Conservation (phyloP, 2,329 filamentous ascomycete species). For the Paecilomyces fulvus region DNA sequence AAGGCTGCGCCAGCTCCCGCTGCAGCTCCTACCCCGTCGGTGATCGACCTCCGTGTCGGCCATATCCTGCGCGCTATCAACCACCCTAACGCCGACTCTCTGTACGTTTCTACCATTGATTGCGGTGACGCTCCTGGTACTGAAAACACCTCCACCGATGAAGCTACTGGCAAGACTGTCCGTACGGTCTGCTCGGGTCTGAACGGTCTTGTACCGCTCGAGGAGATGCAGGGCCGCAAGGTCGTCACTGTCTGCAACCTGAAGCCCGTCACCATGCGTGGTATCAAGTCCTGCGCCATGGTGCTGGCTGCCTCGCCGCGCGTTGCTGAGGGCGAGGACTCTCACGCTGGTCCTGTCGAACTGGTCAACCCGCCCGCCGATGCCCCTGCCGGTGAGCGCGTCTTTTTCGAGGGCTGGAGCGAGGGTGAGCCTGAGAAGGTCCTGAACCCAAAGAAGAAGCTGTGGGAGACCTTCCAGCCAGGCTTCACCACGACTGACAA, state of each 20-base stretch:
- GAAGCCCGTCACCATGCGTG: slow-evolving; percentile 98
- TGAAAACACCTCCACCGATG: slow-evolving; percentile 68
- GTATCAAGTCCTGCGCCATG: slow-evolving; percentile 75
- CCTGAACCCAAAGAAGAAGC: slow-evolving; percentile 98
- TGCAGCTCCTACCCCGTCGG: slow-evolving; percentile 68
- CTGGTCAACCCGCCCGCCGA: slow-evolving; percentile 75
- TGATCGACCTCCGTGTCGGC: slow-evolving; percentile 92
- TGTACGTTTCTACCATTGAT: slow-evolving; percentile 92
- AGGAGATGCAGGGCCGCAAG: slow-evolving; percentile 94
- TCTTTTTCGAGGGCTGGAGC: slow-evolving; percentile 85
- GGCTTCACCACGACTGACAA: slow-evolving; percentile 83
- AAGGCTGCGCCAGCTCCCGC: slow-evolving; percentile 63
- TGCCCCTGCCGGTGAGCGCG: slow-evolving; percentile 72
- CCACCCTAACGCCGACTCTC: slow-evolving; percentile 92
- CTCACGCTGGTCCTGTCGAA: slow-evolving; percentile 87
- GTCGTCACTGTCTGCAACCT: slow-evolving; percentile 95
- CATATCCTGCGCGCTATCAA: slow-evolving; percentile 94
- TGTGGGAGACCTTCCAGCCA: slow-evolving; percentile 95
- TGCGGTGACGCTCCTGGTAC: slow-evolving; percentile 79
- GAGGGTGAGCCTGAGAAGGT: slow-evolving; percentile 85
- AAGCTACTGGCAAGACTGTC: slow-evolving; percentile 84
- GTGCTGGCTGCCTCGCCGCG: slow-evolving; percentile 89
- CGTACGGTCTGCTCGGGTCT: slow-evolving; percentile 95
- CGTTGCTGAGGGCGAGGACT: slow-evolving; percentile 69
- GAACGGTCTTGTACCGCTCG: slow-evolving; percentile 83